Base-by-base conservation (phyloP, 2,329 filamentous ascomycete species). In the Colletotrichum eleusines region DNA sequence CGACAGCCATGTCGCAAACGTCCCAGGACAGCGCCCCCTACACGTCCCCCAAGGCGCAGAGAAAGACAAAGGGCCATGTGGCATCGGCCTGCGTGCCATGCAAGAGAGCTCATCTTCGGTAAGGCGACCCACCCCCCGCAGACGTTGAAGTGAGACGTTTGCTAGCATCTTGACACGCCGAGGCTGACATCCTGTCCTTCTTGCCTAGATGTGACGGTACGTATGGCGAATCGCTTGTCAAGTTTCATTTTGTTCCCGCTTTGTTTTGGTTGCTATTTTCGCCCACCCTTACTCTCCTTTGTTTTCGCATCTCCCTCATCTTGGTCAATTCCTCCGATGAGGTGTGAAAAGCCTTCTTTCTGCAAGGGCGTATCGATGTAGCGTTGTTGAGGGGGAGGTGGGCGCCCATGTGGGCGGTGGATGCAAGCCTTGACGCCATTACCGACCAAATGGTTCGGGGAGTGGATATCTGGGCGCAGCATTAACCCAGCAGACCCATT, bases 71-170 rank as follows among this genome's bases (percentile, higher is more conserved):
- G 78, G 92, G 92, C 18, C 93, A 96, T 82, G 93, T 95, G 63
- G 92, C 92, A 61, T 95, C 92, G 44, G 93, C 93, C 33, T 96
- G 93, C 78, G 91, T 95, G 74, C 94, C 94, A 71, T 96, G 93
- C 83, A 95, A 95, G 79, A 90, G 90, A 80, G 93, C 93, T 46
- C 93, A 96, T 87, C 86, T 96, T 73, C 86, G 89, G 88, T 90
- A 81, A 78, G 84, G 75, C 69, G n/a, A 46, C 44, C 5, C 48
- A n/a, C 38, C 55, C 26, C 48, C 26, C 42, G 18, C 44, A 28
- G n/a, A 28, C 26, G 28, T 46, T 31, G 26, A 53, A 48, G 31
- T 57, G 40, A 42, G 51, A 58, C 53, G 71, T 31, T 26, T 26
- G 18, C 50, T 51, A 35, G 7, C 53, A 53, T 51, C 26, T 54